Conservation (phyloP, 345 rosid species). For the Linum usitatissimum region DNA sequence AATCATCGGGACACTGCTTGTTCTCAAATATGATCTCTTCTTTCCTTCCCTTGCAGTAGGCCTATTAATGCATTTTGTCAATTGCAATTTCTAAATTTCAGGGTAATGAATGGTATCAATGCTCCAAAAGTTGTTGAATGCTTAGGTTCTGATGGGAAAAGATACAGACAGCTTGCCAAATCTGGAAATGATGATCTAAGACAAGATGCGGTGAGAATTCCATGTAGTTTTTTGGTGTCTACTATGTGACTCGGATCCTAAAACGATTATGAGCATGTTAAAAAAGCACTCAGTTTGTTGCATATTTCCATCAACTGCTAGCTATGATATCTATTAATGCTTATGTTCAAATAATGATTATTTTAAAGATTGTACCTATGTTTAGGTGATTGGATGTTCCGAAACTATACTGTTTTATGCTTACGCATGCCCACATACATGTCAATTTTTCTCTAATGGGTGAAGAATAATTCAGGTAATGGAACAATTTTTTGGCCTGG, state of each 20-base stretch:
- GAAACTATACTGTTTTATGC: not conserved
- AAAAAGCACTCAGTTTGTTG: not conserved
- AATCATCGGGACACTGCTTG: slow-evolving; percentile 9
- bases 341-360: not conserved
- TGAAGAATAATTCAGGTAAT: slow-evolving; percentile 54
- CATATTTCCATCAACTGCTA: not conserved
- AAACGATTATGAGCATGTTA: not conserved
- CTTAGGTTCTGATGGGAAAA: slow-evolving; percentile 80
- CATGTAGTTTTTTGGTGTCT: slow-evolving; percentile 2
- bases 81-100: slow-evolving; percentile 19
- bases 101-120: slow-evolving; percentile 93
- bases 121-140: slow-evolving; percentile 96
- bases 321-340: not conserved
- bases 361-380: not conserved
- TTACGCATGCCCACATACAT: not conserved
- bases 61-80: not conserved
- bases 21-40: not conserved
- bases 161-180: slow-evolving; percentile 88
- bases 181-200: slow-evolving; percentile 97
- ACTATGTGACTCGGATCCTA: not conserved
- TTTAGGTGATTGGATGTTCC: slow-evolving; percentile 3
- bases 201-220: slow-evolving; percentile 98
- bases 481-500: slow-evolving; percentile 95
- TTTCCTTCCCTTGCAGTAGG: not conserved
- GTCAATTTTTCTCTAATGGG: not conserved